These are phyloP conservation scores for Nakaseomyces kungkrabaensis DNA, from an alignment of 1,139 yeast species.

Conservation along the genomic window DNA sequence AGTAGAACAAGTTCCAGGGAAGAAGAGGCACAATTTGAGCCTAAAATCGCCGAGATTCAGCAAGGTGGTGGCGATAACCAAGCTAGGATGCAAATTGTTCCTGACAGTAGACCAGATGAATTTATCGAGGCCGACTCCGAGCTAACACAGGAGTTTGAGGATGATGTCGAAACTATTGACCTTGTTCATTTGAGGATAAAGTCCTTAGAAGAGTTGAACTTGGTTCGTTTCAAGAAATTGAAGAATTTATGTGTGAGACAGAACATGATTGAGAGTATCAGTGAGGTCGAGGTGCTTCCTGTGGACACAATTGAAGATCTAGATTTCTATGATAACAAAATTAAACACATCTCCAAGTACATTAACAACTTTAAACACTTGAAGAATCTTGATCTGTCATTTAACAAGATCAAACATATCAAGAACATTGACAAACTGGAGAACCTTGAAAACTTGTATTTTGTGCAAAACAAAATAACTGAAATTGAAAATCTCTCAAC, in stretches of 20 bases:
- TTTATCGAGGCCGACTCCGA: slow-evolving; percentile 43
- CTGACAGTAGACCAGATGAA: slow-evolving; percentile 40
- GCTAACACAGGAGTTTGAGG: slow-evolving; percentile 50
- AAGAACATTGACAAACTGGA: slow-evolving; percentile 62
- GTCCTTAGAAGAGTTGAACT: slow-evolving; percentile 55
- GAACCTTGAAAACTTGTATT: slow-evolving; percentile 57
- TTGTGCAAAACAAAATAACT: slow-evolving; percentile 81
- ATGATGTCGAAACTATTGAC: slow-evolving; percentile 60
- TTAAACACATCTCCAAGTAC: slow-evolving; percentile 68
- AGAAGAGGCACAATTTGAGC: not conserved
- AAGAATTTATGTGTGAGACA: slow-evolving; percentile 70
- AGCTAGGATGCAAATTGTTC: slow-evolving; percentile 34
- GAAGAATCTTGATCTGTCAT: slow-evolving; percentile 67
- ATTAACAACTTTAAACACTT: slow-evolving; percentile 51
- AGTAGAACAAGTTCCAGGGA: slow-evolving; percentile 1
- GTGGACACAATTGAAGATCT: slow-evolving; percentile 58
- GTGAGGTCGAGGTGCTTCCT: slow-evolving; percentile 54
- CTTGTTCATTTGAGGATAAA: slow-evolving; percentile 69
- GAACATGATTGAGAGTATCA: slow-evolving; percentile 64
- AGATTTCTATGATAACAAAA: slow-evolving; percentile 86
- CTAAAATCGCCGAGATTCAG: slow-evolving; percentile 23
- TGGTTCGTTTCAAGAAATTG: slow-evolving; percentile 48
- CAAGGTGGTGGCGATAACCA: slow-evolving; percentile 30
- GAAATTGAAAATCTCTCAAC: slow-evolving; percentile 59
- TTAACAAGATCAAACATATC: slow-evolving; percentile 81